These are phyloP conservation scores for Miscanthus sacchariflorus DNA, from an alignment of 202 grass and related monocot genomes.

Conservation along the genomic window DNA sequence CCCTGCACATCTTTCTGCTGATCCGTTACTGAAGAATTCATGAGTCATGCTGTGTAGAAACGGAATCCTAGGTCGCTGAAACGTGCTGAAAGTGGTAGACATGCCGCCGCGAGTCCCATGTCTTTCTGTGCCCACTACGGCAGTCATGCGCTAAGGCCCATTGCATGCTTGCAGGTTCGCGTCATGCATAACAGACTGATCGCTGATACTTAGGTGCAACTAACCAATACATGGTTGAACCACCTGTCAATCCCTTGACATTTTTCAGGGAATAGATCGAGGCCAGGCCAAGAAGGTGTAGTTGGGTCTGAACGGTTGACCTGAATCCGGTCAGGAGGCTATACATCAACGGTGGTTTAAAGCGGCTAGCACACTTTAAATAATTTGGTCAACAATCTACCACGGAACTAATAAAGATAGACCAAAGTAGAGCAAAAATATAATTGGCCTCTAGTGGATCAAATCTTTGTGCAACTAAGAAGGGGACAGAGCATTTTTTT, in stretches of 20 bases:
- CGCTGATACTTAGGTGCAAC: not conserved
- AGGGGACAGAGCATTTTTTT: not conserved
- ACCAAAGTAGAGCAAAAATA: not conserved
- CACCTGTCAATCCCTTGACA: not conserved
- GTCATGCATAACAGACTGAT: not conserved
- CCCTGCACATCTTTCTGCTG: not conserved
- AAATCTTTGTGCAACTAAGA: not conserved
- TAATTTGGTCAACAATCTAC: constrained; percentile 13
- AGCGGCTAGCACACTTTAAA: constrained; percentile 6
- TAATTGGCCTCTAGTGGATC: not conserved
- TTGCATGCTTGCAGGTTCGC: not conserved
- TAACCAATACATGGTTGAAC: constrained; percentile 23
- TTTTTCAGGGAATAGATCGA: constrained; percentile 1
- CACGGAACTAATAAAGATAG: not conserved
- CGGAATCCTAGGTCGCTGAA: not conserved
- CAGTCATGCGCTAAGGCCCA: no score
- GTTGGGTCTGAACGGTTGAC: constrained; percentile 25
- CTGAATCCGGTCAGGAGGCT: not conserved
- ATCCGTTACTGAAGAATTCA: not conserved
- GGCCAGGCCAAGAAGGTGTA: constrained; percentile 4
- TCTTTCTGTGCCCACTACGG: not conserved
- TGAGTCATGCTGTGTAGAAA: not conserved
- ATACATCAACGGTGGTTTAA: not conserved
- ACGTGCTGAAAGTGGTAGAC: not conserved
- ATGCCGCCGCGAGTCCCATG: not conserved